These are phyloP conservation scores for Penicillium sp. DNA, from an alignment of 2,329 filamentous ascomycete genomes.

Conservation along the genomic window DNA sequence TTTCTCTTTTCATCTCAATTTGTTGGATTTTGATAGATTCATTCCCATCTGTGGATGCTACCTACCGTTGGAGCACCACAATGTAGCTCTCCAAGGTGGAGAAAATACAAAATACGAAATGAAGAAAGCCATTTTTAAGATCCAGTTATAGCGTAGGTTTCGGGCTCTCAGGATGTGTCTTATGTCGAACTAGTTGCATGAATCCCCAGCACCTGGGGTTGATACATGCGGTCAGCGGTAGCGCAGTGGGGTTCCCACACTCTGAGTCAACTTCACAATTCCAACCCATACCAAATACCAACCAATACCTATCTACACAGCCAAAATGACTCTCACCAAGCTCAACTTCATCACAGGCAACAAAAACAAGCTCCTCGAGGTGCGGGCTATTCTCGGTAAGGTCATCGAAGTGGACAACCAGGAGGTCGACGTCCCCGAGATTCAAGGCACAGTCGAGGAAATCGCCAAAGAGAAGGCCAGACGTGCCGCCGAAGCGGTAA, in stretches of 20 bases:
- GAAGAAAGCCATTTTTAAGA: not conserved
- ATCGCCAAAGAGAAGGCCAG: slow-evolving; percentile 86
- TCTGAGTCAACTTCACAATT: slow-evolving; percentile 1
- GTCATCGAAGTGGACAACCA: slow-evolving; percentile 71
- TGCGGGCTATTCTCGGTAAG: slow-evolving; percentile 78
- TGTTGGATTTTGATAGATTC: too few relatives aligned
- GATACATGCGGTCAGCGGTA: not conserved
- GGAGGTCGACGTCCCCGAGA: slow-evolving; percentile 77
- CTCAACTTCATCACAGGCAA: slow-evolving; percentile 98
- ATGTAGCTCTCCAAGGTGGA: not conserved
- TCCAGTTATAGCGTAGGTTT: not conserved
- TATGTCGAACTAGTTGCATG: not conserved
- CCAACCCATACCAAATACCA: slow-evolving; percentile 2
- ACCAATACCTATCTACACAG: not conserved
- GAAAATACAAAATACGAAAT: not conserved
- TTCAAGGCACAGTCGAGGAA: slow-evolving; percentile 90
- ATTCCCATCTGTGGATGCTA: too few relatives aligned
- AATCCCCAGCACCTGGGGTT: not conserved
- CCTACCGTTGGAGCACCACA: too few relatives aligned
- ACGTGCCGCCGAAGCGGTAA: slow-evolving; percentile 73
- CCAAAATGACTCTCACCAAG: slow-evolving; percentile 50
- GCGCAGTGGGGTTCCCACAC: not conserved
- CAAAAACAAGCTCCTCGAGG: slow-evolving; percentile 87
- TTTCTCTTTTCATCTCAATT: too few relatives aligned
- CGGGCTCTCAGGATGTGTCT: not conserved